A percentile compares a stretch with the other conserved stretches of the same genome.
These are phyloP conservation scores for Epichloe typhina DNA, from an alignment of 2,329 filamentous ascomycete genomes.

Conservation along the genomic window DNA sequence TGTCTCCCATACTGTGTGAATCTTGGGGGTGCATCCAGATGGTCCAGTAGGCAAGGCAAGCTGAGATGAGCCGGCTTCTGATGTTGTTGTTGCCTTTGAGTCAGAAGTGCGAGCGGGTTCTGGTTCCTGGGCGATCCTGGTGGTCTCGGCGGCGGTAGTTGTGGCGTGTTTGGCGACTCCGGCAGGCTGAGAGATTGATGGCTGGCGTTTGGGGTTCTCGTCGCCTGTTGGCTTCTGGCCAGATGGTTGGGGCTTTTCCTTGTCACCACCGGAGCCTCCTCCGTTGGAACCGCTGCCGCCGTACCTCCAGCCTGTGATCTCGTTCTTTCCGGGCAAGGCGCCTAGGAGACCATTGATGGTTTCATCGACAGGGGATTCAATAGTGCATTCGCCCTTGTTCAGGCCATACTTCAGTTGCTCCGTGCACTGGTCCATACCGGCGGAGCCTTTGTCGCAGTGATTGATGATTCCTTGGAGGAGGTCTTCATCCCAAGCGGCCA, in stretches of 20 bases:
- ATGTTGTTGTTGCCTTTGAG: slow-evolving; percentile 1
- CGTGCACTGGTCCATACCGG: slow-evolving; percentile 50
- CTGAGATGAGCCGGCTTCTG: slow-evolving; percentile 9
- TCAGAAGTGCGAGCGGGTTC: background rate
- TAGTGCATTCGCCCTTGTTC: slow-evolving; percentile 39
- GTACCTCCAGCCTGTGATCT: slow-evolving; percentile 37
- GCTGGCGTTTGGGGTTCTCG: background rate
- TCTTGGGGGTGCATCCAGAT: slow-evolving; percentile 15
- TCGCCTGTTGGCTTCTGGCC: background rate
- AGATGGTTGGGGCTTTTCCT: background rate
- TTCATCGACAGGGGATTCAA: slow-evolving; percentile 33
- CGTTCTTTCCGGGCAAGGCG: slow-evolving; percentile 42
- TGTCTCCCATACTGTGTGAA: slow-evolving; percentile 30
- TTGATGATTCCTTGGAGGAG: slow-evolving; percentile 55
- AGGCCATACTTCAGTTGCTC: slow-evolving; percentile 29
- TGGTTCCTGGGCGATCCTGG: background rate
- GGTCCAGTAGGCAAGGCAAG: slow-evolving; percentile 7
- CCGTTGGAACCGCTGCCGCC: slow-evolving; percentile 14
- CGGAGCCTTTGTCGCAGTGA: slow-evolving; percentile 46
- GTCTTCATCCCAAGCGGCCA: slow-evolving; percentile 56
- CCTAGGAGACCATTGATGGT: slow-evolving; percentile 28
- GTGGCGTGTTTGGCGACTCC: background rate
- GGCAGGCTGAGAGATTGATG: background rate
- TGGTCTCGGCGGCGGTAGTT: background rate
- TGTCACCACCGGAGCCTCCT: slow-evolving; percentile 5